Conservation (phyloP, 1,284 basidiomycete species). For the Pisolithus thermaeus region DNA sequence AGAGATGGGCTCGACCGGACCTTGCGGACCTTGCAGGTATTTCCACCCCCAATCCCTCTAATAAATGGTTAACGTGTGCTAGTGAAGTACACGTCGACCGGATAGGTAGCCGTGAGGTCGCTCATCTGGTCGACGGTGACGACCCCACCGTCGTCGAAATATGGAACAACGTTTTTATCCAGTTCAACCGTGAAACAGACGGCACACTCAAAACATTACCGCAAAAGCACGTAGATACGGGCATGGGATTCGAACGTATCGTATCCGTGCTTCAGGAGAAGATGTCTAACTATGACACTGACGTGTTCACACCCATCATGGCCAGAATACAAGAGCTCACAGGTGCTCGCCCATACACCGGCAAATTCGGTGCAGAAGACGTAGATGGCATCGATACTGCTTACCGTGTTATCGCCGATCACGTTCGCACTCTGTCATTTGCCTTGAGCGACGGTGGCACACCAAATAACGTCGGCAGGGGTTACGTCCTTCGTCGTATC, state of each 20-base stretch:
- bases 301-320: slow-evolving; percentile 91
- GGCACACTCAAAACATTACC: slow-evolving; percentile 80
- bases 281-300: slow-evolving; percentile 96
- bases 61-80: background rate
- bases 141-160: slow-evolving; percentile 97
- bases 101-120: slow-evolving; percentile 90
- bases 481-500: slow-evolving; percentile 93
- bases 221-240: slow-evolving; percentile 95
- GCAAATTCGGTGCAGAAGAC: slow-evolving; percentile 92
- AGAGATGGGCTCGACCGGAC: slow-evolving; percentile 99
- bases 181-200: slow-evolving; percentile 93
- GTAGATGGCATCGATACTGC: slow-evolving; percentile 94
- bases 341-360: slow-evolving; percentile 81
- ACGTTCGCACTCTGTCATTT: slow-evolving; percentile 92
- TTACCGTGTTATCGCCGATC: slow-evolving; percentile 95
- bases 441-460: slow-evolving; percentile 96
- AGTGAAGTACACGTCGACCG: slow-evolving; percentile 97
- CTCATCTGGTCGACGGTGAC: slow-evolving; percentile 89
- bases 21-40: slow-evolving; percentile 93
- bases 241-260: slow-evolving; percentile 97
- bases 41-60: slow-evolving; percentile 4
- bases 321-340: slow-evolving; percentile 85
- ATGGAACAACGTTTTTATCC: slow-evolving; percentile 99
- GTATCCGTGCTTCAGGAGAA: slow-evolving; percentile 92
- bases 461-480: slow-evolving; percentile 93